Evolutionary conservation across 1,284 basidiomycete species (phyloP), one percentile per base, ranked within the genome.

Genomic region (Neonothopanus nambi): DNA sequence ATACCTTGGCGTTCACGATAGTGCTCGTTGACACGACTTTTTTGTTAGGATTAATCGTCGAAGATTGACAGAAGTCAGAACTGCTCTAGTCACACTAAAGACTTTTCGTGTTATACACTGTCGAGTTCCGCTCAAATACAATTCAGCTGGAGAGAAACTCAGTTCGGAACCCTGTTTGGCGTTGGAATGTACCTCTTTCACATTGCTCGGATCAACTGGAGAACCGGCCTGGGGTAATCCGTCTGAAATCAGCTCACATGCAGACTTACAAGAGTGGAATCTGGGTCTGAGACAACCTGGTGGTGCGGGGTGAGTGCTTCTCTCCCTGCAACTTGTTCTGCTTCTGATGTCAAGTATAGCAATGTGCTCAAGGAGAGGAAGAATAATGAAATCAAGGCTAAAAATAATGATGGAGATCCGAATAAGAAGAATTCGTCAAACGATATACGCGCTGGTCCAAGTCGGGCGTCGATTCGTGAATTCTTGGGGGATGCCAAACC

Each of bases 281-380:
- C 23, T 28, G 13, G 48, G 48, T 21, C 21, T 56, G 48, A 73
- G 71, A 51, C 62, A 76, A 50, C 72, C 73, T 41, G 82, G 81
- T 23, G 81, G 82, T 48, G 79, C 71, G 59, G 83, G 81, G 81
- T 82, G 63, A 65, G 75, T 69, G 15, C 23, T 47, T 30, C 23
- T 28, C 26, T 44, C 15, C 26, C 5, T 28, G 26, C 26, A 28
- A 11, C n/a, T n/a, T n/a, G n/a, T n/a, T n/a, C n/a, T n/a, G n/a
- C n/a, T n/a, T n/a, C n/a, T 44, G 42, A 44, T 11, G 5, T 26
- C 40, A 23, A 18, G 24, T 23, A 5, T 42, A 53, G 52, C 3
- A 53, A 53, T 20, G 36, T 53, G 17, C 44, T 53, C 18, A 53
- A 53, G 30, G 42, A 44, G 13, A 42, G 40, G 24, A 44, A 42